These are phyloP conservation scores for Aspergillus pseudoterreus DNA, from an alignment of 2,329 filamentous ascomycete species.

Conservation along the genomic window DNA sequence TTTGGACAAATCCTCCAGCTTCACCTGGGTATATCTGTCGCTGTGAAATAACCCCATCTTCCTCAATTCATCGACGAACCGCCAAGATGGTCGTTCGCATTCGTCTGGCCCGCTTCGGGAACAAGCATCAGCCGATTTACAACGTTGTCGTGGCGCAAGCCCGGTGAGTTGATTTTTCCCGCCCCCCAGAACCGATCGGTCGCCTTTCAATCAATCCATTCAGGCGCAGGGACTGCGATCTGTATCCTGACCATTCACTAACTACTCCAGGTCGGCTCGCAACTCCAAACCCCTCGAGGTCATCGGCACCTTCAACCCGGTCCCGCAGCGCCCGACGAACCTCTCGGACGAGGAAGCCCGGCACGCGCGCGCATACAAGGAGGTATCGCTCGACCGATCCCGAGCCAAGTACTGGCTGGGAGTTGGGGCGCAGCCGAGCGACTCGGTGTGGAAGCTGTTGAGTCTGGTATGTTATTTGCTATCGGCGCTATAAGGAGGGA, in stretches of 20 bases:
- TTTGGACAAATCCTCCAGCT: conserved; percentile 1
- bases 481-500: background rate
- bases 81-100: conserved; percentile 84
- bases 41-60: background rate
- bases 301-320: conserved; percentile 65
- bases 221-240: no score
- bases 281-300: conserved; percentile 91
- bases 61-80: conserved; percentile 1
- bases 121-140: conserved; percentile 84
- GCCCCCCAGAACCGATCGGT: background rate
- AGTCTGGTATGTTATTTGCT: conserved; percentile 61
- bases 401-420: conserved; percentile 94
- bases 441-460: conserved; percentile 82
- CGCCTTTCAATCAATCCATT: no score
- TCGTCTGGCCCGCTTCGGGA: conserved; percentile 88
- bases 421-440: conserved; percentile 90
- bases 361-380: conserved; percentile 74
- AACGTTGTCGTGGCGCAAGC: conserved; percentile 96
- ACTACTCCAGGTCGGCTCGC: conserved; percentile 65
- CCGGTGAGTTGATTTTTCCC: conserved; percentile 54
- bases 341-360: conserved; percentile 45
- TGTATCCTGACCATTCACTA: background rate
- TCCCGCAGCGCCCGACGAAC: conserved; percentile 51
- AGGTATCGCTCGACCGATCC: conserved; percentile 78
- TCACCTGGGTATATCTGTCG: background rate